These are phyloP conservation scores for Agastache rugosa DNA, from an alignment of 257 asterid genomes.

Conservation along the genomic window DNA sequence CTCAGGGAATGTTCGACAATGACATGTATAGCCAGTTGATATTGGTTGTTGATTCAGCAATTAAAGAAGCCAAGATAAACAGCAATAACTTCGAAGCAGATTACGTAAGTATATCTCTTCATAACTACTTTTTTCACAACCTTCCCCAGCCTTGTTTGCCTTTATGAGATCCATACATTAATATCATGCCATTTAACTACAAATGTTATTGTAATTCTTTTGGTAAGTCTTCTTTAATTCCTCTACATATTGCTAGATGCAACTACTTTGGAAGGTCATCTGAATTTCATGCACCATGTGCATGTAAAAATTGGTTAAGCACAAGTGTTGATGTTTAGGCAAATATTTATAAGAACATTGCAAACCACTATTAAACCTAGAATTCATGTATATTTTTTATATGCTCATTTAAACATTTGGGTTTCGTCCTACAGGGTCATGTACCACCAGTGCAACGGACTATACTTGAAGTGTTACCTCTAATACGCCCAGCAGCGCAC, in stretches of 20 bases:
- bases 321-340: constrained; percentile 27
- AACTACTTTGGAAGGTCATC: constrained; percentile 18
- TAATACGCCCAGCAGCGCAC: constrained; percentile 73
- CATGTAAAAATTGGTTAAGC: constrained; percentile 16
- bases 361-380: constrained; percentile 31
- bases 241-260: constrained; percentile 25
- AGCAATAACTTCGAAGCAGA: constrained; percentile 84
- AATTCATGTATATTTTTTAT: constrained; percentile 22
- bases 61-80: constrained; percentile 63
- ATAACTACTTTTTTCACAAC: constrained; percentile 20
- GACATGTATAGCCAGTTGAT: constrained; percentile 76
- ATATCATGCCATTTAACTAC: constrained; percentile 24
- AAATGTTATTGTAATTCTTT: neutral
- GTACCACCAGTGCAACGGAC: constrained; percentile 85
- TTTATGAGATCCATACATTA: neutral
- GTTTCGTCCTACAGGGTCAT: constrained; percentile 68
- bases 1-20: constrained; percentile 79
- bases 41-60: constrained; percentile 68
- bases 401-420: constrained; percentile 25
- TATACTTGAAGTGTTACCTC: constrained; percentile 76
- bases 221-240: neutral
- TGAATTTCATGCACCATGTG: constrained; percentile 14
- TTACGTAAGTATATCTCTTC: constrained; percentile 62
- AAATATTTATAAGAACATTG: constrained; percentile 25
- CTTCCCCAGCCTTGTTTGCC: constrained; percentile 18